Base-by-base conservation (phyloP, 768 basidiomycete species). In the Kockovaella imperatae region DNA sequence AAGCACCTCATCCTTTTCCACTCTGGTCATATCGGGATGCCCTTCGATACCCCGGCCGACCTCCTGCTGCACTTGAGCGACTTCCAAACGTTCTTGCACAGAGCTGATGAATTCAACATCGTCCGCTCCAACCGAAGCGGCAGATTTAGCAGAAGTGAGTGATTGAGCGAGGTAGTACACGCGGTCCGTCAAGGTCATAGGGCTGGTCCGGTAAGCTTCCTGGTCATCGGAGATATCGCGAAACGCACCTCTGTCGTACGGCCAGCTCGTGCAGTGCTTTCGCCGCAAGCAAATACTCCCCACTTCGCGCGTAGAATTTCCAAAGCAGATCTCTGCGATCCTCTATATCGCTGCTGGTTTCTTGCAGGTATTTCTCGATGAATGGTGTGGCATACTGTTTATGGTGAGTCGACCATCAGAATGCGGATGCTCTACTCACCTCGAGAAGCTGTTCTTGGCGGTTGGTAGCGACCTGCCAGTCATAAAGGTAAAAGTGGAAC, bases 241-340 rank as follows among this genome's bases (percentile, higher is more conserved):
- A n/a, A n/a, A 39, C 46, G 36, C 15, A 25, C 76, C 85, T 63
- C 53, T 78, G 78, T 13, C 88, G 84, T 61, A 93, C 86, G 25
- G 95, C 91, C 39, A 97, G 74, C 13, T 78, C 75, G 11, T 79
- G 79, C 36, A 97, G 78, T 0, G 93, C 83, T 65, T 86, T 82
- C 1, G 95, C 91, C 2, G 95, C 93, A 35, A 85, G 79, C 38
- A 90, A 69, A 26, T 85, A 85, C 57, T 89, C 84, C 1, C 84
- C 84, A 57, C 87, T 84, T 60, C 93, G 86, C 44, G 93, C 89
- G 64, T 95, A 93, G 73, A 87, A 96, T 62, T 96, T 87, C 95
- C 95, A 97, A 2, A 97, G 75, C 1, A 99, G 73, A 60, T 97
- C 64, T 21, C 61, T 56, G 25, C 59, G 46, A 30, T 67, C 64